Evolutionary conservation across 257 asterid genomes (phyloP).

Genomic region (Petunia secreta): DNA sequence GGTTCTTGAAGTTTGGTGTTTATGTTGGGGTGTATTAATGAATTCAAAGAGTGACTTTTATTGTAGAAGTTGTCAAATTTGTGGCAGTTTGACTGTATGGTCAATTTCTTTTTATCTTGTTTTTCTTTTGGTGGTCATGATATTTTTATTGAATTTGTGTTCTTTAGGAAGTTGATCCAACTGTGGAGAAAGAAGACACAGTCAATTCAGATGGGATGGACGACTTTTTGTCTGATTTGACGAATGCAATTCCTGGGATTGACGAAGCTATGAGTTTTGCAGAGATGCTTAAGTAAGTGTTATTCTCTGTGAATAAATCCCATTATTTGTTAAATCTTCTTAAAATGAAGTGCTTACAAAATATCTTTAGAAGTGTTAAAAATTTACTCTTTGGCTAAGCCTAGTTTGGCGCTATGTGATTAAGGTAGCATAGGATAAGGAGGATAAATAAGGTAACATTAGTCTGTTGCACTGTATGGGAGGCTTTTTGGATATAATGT

Average conservation of each 20-base stretch:
- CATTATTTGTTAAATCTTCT: conserved; percentile 21
- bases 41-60: not conserved
- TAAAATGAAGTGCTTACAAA: not conserved
- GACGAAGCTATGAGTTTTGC: conserved; percentile 99
- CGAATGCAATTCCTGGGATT: conserved; percentile 95
- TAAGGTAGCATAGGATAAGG: not conserved
- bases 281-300: conserved; percentile 90
- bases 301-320: conserved; percentile 8
- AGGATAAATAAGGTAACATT: not conserved
- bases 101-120: not conserved
- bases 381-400: not conserved
- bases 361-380: not conserved
- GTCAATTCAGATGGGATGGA: conserved; percentile 63
- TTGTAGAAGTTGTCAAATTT: not conserved
- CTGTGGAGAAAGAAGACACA: conserved; percentile 71
- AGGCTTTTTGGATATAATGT: not conserved
- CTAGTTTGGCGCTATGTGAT: not conserved
- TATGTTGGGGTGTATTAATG: not conserved
- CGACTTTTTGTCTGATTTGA: conserved; percentile 81
- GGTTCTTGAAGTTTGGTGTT: not conserved
- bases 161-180: conserved; percentile 92
- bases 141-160: conserved; percentile 11
- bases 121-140: not conserved
- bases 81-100: not conserved
- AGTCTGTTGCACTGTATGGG: not conserved